Conservation (phyloP, 2,329 filamentous ascomycete species). For the Curvularia sp. region DNA sequence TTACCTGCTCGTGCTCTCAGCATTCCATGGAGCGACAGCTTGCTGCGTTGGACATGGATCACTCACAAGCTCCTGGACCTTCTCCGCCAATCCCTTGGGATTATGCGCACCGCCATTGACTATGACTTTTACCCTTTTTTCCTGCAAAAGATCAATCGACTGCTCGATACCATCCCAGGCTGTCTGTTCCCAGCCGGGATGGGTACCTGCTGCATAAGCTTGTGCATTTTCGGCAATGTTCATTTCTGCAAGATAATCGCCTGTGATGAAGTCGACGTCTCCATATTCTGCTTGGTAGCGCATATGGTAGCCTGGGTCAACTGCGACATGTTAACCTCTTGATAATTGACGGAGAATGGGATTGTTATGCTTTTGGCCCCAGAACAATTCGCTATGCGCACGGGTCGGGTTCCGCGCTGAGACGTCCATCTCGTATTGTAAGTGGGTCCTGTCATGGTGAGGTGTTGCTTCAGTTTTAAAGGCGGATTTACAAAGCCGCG, state of each 20-base stretch:
- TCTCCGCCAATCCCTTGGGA: constrained; percentile 59
- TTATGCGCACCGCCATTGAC: constrained; percentile 65
- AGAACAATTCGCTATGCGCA: not conserved
- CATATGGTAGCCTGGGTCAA: not conserved
- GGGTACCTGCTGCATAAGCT: not conserved
- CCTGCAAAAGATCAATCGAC: constrained; percentile 54
- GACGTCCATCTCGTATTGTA: not conserved
- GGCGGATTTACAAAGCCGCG: not conserved
- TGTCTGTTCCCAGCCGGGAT: constrained; percentile 44
- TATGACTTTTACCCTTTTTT: constrained; percentile 60
- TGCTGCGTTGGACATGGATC: not conserved
- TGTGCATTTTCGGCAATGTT: not conserved
- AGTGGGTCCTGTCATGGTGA: not conserved
- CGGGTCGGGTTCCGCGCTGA: not conserved
- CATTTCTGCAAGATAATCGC: not conserved
- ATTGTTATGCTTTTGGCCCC: not conserved
- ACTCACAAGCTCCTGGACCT: constrained; percentile 51
- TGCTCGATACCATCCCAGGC: constrained; percentile 59
- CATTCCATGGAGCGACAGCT: not conserved
- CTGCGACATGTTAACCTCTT: not conserved
- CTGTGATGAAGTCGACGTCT: not conserved
- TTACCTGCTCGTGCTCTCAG: constrained; percentile 33
- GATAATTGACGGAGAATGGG: not conserved
- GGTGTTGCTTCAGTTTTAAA: not conserved
- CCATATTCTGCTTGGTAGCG: not conserved